These are phyloP conservation scores for Corynascus novoguineensis DNA, from an alignment of 495 filamentous ascomycete species.

Conservation along the genomic window DNA sequence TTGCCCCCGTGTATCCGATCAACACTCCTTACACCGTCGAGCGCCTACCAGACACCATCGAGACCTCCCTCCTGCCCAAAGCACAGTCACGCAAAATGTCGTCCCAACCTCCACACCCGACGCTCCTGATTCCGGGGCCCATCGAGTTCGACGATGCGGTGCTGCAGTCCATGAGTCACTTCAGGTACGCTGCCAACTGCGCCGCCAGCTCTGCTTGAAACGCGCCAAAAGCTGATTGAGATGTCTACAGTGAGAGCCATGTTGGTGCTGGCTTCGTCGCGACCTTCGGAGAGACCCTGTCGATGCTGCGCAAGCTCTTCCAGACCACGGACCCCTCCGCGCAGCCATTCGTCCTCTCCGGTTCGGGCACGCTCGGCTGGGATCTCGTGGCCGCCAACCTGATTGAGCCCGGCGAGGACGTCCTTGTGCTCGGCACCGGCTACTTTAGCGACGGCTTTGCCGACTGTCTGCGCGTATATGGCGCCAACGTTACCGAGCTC, in stretches of 20 bases:
- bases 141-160: conserved; percentile 99
- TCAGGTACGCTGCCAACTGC: conserved; percentile 53
- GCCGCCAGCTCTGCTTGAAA: not conserved
- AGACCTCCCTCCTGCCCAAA: conserved; percentile 28
- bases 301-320: conserved; percentile 87
- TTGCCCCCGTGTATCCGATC: conserved; percentile 50
- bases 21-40: conserved; percentile 45
- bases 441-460: conserved; percentile 97
- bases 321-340: conserved; percentile 73
- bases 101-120: conserved; percentile 69
- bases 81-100: conserved; percentile 57
- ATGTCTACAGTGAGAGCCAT: conserved; percentile 71
- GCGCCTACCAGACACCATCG: conserved; percentile 56
- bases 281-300: conserved; percentile 82
- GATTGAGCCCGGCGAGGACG: conserved; percentile 80
- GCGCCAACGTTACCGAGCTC: conserved; percentile 80
- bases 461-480: conserved; percentile 85
- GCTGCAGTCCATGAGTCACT: conserved; percentile 90
- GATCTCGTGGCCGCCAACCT: conserved; percentile 91
- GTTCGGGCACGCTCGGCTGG: conserved; percentile 95
- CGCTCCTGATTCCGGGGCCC: conserved; percentile 89
- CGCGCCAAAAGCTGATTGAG: conserved; percentile 6
- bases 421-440: conserved; percentile 86
- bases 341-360: conserved; percentile 89
- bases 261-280: conserved; percentile 82